Conservation (phyloP, 257 asterid genomes). For the Cynanchum wilfordii region DNA sequence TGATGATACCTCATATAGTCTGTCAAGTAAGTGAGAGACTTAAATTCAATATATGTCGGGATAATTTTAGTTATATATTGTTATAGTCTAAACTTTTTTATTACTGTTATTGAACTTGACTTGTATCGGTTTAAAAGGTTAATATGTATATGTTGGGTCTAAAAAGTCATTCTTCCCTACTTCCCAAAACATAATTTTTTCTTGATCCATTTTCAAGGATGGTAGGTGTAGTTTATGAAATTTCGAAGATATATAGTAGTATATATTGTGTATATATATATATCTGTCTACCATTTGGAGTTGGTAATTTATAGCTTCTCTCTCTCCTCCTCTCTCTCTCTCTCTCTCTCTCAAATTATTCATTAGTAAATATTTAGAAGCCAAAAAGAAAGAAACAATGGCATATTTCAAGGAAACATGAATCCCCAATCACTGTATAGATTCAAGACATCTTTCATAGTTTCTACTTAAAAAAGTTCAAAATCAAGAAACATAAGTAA, state of each 20-base stretch:
- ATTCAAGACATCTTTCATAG: background rate
- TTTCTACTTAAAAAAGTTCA: constrained; percentile 2
- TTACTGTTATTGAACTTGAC: no score
- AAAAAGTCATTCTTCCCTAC: no score
- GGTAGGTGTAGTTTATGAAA: background rate
- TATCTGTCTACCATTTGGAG: background rate
- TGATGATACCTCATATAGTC: no score
- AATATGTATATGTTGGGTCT: no score
- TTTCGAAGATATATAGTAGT: background rate
- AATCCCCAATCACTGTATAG: background rate
- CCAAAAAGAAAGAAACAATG: background rate
- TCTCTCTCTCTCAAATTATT: background rate
- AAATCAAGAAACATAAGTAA: background rate
- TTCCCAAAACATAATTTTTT: no score
- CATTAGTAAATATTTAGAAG: background rate
- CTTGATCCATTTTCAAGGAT: background rate
- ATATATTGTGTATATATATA: no score
- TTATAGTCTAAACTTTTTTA: no score
- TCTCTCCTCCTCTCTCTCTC: no score
- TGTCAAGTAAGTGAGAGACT: no score
- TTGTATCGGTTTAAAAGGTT: no score
- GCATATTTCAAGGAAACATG: background rate
- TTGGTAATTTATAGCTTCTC: background rate
- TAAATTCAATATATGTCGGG: no score
- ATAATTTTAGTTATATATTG: no score